Conservation (phyloP, 495 filamentous ascomycete species). For the Alectoria sarmentosa region DNA sequence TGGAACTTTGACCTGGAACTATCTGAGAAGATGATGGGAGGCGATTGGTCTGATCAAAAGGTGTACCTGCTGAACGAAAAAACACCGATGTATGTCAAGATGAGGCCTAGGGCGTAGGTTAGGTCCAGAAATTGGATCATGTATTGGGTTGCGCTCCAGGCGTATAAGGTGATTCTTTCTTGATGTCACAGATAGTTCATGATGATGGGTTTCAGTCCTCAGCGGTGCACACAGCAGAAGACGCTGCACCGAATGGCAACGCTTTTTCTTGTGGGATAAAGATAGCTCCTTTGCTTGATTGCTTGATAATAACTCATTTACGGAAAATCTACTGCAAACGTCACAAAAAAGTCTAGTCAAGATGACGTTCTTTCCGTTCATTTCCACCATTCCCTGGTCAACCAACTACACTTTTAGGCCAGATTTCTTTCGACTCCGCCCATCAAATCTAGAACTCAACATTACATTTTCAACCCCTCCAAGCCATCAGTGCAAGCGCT, state of each 20-base stretch:
- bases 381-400: no score
- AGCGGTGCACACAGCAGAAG: neutral
- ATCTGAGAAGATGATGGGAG: conserved; percentile 22
- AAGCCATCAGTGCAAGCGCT: no score
- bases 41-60: conserved; percentile 34
- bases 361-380: neutral
- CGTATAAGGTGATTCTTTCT: neutral
- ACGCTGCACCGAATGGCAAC: neutral
- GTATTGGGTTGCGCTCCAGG: neutral
- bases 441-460: neutral
- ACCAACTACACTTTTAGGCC: neutral
- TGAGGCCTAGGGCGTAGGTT: conserved; percentile 7
- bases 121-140: neutral
- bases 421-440: neutral
- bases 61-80: conserved; percentile 34
- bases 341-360: no score
- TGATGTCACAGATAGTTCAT: neutral
- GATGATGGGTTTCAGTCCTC: neutral
- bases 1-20: conserved; percentile 42
- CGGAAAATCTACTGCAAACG: no score
- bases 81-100: conserved; percentile 30
- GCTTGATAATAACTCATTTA: no score
- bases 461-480: neutral
- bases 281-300: no score
- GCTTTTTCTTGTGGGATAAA: no score